Evolutionary conservation across 1,139 yeast species (phyloP).

Genomic region (Pichia terricola): DNA sequence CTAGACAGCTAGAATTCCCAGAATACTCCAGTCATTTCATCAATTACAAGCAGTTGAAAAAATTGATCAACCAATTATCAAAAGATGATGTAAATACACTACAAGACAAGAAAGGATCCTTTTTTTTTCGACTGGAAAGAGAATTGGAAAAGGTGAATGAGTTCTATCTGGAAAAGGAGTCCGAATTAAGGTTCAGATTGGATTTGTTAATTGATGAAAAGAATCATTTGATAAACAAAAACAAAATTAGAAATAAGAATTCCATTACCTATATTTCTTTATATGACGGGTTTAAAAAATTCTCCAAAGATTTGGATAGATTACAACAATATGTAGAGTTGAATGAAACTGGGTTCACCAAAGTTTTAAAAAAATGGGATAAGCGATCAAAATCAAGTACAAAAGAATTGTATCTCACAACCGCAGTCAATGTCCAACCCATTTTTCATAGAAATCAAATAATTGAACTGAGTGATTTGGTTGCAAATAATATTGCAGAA

Average conservation of each 20-base stretch:
- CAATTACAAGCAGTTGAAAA: slow-evolving; percentile 86
- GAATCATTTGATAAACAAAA: slow-evolving; percentile 37
- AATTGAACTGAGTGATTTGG: slow-evolving; percentile 74
- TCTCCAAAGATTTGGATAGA: slow-evolving; percentile 78
- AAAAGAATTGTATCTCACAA: slow-evolving; percentile 78
- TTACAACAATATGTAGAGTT: slow-evolving; percentile 88
- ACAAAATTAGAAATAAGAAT: slow-evolving; percentile 28
- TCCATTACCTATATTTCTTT: slow-evolving; percentile 55
- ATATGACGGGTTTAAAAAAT: slow-evolving; percentile 82
- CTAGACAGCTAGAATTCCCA: slow-evolving; percentile 88
- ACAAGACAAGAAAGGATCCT: slow-evolving; percentile 87
- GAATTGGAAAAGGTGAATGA: slow-evolving; percentile 90
- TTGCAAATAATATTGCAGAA: slow-evolving; percentile 68
- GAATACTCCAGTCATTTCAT: slow-evolving; percentile 91
- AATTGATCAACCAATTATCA: slow-evolving; percentile 54
- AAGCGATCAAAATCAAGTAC: slow-evolving; percentile 92
- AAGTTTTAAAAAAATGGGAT: slow-evolving; percentile 96
- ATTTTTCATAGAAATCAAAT: slow-evolving; percentile 87
- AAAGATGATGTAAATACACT: slow-evolving; percentile 42
- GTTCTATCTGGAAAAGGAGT: slow-evolving; percentile 83
- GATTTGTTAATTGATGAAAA: slow-evolving; percentile 71
- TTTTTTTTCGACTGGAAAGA: slow-evolving; percentile 85
- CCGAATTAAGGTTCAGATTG: slow-evolving; percentile 68
- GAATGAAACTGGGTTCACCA: slow-evolving; percentile 91
- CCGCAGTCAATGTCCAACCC: slow-evolving; percentile 95